phyloP scores from a whole-genome alignment of 495 filamentous ascomycete species.

The Chaetomium fimeti region DNA sequence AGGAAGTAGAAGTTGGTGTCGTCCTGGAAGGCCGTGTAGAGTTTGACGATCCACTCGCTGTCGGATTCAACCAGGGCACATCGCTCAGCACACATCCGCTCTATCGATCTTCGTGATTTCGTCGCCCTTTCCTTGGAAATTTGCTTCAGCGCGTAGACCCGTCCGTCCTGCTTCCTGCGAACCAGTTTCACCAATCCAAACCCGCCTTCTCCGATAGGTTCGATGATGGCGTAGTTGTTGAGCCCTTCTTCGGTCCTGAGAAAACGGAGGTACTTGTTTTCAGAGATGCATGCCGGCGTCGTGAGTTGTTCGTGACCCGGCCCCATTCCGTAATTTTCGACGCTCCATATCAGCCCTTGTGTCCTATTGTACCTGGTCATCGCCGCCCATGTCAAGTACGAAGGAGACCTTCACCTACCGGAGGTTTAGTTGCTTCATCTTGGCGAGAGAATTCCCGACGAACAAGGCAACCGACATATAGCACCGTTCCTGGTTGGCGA shows the following conservation, averaged over 20 bases:
- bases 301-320: constrained; percentile 70
- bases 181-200: constrained; percentile 93
- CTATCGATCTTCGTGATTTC: constrained; percentile 64
- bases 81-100: constrained; percentile 88
- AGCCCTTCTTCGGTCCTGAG: constrained; percentile 80
- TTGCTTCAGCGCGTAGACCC: constrained; percentile 91
- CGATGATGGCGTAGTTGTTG: constrained; percentile 81
- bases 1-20: constrained; percentile 84
- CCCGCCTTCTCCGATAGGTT: constrained; percentile 91
- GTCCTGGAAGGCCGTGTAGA: constrained; percentile 92
- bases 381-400: not conserved
- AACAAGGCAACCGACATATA: not conserved
- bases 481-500: not conserved
- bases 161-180: constrained; percentile 80
- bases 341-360: not conserved
- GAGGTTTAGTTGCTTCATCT: not conserved
- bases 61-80: constrained; percentile 94
- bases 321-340: not conserved
- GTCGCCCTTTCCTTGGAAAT: constrained; percentile 93
- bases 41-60: constrained; percentile 92
- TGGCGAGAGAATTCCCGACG: not conserved
- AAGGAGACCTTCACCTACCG: not conserved
- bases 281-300: constrained; percentile 66
- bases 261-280: constrained; percentile 83
- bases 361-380: not conserved